These are phyloP conservation scores for Caloboletus firmus DNA, from an alignment of 1,284 basidiomycete genomes.

Conservation along the genomic window DNA sequence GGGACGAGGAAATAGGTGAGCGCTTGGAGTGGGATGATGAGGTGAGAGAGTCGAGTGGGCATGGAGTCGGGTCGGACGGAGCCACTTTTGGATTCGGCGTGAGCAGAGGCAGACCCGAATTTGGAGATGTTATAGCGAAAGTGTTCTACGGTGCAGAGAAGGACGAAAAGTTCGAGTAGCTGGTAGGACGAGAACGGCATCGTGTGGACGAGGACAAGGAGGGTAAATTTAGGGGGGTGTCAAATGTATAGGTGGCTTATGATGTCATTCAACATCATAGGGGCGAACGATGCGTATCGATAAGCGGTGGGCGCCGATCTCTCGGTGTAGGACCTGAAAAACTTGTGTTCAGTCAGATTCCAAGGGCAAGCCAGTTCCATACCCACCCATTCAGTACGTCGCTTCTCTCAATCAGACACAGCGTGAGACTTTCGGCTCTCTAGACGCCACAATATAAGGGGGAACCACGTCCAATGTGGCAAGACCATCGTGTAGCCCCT, in stretches of 20 bases:
- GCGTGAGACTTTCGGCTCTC: too few relatives aligned
- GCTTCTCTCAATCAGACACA: too few relatives aligned
- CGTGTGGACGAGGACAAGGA: not conserved
- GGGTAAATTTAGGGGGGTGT: not conserved
- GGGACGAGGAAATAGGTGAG: conserved; percentile 1
- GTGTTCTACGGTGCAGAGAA: not conserved
- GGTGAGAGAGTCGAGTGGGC: conserved; percentile 9
- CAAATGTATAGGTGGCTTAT: not conserved
- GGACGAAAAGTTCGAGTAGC: conserved; percentile 23
- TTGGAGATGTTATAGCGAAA: not conserved
- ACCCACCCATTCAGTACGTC: too few relatives aligned
- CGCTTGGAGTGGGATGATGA: conserved; percentile 21
- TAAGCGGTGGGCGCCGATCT: too few relatives aligned
- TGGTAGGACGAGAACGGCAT: conserved; percentile 14
- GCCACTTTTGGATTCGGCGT: conserved; percentile 22
- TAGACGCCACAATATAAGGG: too few relatives aligned
- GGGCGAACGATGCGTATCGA: not conserved
- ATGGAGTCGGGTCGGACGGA: conserved; percentile 14
- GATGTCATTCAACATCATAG: not conserved
- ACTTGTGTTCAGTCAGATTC: too few relatives aligned
- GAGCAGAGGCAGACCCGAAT: not conserved
- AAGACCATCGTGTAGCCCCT: too few relatives aligned
- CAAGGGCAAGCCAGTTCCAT: too few relatives aligned
- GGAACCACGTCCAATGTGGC: too few relatives aligned
- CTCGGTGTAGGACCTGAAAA: too few relatives aligned